phyloP scores from a whole-genome alignment of 345 rosid species.

The Trapa bicornis region DNA sequence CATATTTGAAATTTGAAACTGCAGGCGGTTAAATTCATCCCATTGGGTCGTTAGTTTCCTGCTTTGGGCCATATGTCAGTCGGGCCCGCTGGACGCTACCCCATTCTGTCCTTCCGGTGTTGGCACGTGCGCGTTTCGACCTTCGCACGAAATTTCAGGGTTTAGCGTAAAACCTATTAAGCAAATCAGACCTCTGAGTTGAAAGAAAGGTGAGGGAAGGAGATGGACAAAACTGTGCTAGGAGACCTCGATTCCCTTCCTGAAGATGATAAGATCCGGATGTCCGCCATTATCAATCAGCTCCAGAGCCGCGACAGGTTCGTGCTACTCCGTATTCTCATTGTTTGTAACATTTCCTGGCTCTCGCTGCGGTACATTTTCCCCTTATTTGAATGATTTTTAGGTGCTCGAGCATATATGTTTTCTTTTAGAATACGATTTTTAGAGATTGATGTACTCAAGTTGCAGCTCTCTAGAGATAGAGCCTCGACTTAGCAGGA shows the following conservation, averaged over 20 bases:
- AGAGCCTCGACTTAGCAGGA: no score
- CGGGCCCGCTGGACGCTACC: slow-evolving; percentile 6
- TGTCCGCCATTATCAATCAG: slow-evolving; percentile 7
- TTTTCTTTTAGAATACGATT: neutral
- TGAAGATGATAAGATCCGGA: slow-evolving; percentile 13
- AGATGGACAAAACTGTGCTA: slow-evolving; percentile 13
- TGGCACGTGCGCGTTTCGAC: slow-evolving; percentile 6
- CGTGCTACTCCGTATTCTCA: neutral
- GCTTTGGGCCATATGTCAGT: slow-evolving; percentile 4
- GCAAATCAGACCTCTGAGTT: neutral
- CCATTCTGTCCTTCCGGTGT: neutral
- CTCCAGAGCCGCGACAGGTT: slow-evolving; percentile 18
- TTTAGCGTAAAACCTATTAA: slow-evolving; percentile 7
- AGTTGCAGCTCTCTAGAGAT: neutral
- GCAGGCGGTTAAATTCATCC: slow-evolving; percentile 12
- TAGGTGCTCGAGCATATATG: neutral
- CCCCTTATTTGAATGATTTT: neutral
- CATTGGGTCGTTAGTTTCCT: slow-evolving; percentile 1
- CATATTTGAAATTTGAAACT: neutral
- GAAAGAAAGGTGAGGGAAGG: neutral
- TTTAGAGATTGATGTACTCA: neutral
- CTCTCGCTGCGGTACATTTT: neutral
- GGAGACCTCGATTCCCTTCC: slow-evolving; percentile 14
- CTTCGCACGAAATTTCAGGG: neutral
- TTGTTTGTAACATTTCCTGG: neutral